Evolutionary conservation across 2,329 filamentous ascomycete genomes (phyloP), one percentile per base, ranked within the genome.

Genomic region (Hypoxylon sp.): DNA sequence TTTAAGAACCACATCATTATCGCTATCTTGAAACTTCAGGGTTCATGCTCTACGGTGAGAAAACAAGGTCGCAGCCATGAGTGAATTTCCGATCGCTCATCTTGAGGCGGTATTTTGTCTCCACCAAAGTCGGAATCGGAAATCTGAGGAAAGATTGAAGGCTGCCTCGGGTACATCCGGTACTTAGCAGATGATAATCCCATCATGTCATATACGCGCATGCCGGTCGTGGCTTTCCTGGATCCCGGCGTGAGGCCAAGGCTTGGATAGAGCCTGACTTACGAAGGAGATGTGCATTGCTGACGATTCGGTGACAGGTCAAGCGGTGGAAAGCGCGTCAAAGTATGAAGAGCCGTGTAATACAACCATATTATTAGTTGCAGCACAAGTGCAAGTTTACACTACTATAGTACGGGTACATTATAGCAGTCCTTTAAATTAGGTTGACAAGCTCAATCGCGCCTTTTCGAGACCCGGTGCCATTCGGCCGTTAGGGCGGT

Each of bases 71-170:
- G 50, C n/a, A 65, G 24, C 34, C 26, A 59, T 62, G 62, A 62
- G 62, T 56, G 62, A 65, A 65, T 65, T 65, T 56, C 55, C 10
- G 24, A 26, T 39, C 58, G 52, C n/a, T 53, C 20, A 15, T 30
- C 17, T 26, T 24, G 20, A 17, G 20, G 20, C 22, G 44, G 8
- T 4, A 32, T 20, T 34, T 50, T 17, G 47, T 37, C 26, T 50
- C 28, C 13, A 34, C 32, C 34, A 24, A 49, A 49, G n/a, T 26
- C 28, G 26, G 15, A 6, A n/a, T n/a, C 46, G 4, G 10, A 15
- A 17, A n/a, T 6, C n/a, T n/a, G 4, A 19, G 28, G 13, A 37
- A 24, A 41, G 49, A 39, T 24, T 4, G 48, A 46, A 41, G 41
- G 11, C 41, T 24, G 20, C 20, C 20, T 46, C 41, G 41, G 24